Base-by-base conservation (phyloP, 108 stramenopile genomes). In the Cylindrotheca closterium region DNA sequence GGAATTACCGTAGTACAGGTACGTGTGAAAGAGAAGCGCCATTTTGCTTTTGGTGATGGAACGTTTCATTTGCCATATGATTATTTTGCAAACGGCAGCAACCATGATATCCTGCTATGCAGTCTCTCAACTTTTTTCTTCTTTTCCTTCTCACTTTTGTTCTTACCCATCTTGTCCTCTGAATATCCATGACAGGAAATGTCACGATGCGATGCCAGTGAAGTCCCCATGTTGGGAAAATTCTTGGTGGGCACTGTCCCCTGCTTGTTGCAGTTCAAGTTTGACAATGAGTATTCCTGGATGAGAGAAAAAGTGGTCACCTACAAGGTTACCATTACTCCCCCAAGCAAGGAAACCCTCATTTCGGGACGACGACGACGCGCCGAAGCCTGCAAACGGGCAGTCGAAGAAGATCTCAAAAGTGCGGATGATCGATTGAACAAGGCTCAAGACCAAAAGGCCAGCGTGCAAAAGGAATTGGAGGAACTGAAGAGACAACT, bases 221-320 rank as follows among this genome's bases (percentile, higher is more conserved):
- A 84, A 42, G 74, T 77, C 31, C 81, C 91, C 46, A 73, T 95
- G 8, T 88, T 81, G 42, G 90, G 91, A 0, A 91, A 89, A 61
- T 94, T 94, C 60, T 69, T 94, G 15, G 93, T 94, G 7, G 90
- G 90, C 2, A 71, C 79, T 17, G 93, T 91, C 10, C 93, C 93
- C 28, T 94, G 90, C 60, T 71, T 83, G 32, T 52, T 91, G 4
- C 65, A 83, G 2, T 90, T 95, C 75, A 68, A 74, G 17, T 92
- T 89, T 63, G 88, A 88, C 62, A 95, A 95, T 75, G 83, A 87
- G 22, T 95, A 86, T 66, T 90, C 88, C 37, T 95, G 94, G 94
- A 83, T 92, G 61, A 77, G 88, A 21, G 87, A 90, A 58, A 95
- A 95, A 84, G 66, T 65, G 23, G 71, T 94, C 17, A 77, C 75